Evolutionary conservation across 2,329 filamentous ascomycete genomes (phyloP).

Genomic region (Pseudocercospora crystallina): DNA sequence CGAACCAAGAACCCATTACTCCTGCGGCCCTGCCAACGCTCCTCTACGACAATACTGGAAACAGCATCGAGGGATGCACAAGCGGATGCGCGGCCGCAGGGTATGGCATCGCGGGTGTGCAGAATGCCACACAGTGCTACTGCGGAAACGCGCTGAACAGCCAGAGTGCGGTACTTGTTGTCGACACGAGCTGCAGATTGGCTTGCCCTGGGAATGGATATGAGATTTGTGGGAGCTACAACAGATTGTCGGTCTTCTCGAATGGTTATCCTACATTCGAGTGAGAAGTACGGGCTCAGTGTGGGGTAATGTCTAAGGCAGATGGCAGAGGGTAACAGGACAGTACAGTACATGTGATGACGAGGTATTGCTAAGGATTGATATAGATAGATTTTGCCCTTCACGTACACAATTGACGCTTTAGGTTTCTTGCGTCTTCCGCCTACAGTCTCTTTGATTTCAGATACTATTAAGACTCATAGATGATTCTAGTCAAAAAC

Average conservation of each 20-base stretch:
- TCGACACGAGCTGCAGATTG: slow-evolving; percentile 30
- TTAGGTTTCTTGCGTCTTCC: too few species aligned
- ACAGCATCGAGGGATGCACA: slow-evolving; percentile 32
- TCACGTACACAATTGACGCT: too few species aligned
- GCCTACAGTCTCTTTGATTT: too few species aligned
- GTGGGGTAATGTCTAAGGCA: too few species aligned
- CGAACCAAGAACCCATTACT: slow-evolving; percentile 25
- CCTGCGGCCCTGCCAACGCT: slow-evolving; percentile 25
- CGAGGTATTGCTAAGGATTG: too few species aligned
- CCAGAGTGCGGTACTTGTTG: slow-evolving; percentile 22
- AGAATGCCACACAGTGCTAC: slow-evolving; percentile 34
- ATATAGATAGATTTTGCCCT: too few species aligned
- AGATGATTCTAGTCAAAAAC: too few species aligned
- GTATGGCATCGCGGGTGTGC: slow-evolving; percentile 35
- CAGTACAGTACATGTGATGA: too few species aligned
- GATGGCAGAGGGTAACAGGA: too few species aligned
- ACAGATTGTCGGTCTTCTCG: slow-evolving; percentile 30
- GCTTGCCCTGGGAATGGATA: slow-evolving; percentile 32
- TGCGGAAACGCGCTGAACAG: slow-evolving; percentile 32
- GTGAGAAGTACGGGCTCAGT: background rate
- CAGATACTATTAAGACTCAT: too few species aligned
- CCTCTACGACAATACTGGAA: slow-evolving; percentile 24
- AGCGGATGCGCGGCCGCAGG: slow-evolving; percentile 30
- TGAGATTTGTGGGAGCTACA: slow-evolving; percentile 31
- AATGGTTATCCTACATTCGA: slow-evolving; percentile 11